phyloP scores from a whole-genome alignment of 139 green algal species.

The Chlorella vulgaris region DNA sequence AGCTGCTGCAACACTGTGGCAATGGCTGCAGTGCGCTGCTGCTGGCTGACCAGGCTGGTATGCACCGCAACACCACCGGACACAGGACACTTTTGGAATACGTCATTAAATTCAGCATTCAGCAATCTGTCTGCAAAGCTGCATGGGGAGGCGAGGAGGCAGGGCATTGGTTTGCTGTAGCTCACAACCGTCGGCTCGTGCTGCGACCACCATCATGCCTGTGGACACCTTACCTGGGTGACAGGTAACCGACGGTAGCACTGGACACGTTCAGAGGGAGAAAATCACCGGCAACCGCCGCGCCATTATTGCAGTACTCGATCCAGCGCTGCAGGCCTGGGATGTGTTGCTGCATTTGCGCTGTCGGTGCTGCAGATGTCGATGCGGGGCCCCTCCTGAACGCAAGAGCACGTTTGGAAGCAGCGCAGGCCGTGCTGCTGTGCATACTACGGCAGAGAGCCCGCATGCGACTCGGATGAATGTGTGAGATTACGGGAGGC shows the following conservation, averaged over 20 bases:
- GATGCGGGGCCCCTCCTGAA: background rate
- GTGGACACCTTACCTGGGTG: slow-evolving; percentile 35
- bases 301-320: slow-evolving; percentile 58
- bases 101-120: slow-evolving; percentile 42
- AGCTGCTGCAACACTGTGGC: slow-evolving; percentile 45
- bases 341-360: slow-evolving; percentile 4
- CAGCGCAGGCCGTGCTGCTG: no score
- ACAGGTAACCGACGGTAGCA: slow-evolving; percentile 57
- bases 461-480: no score
- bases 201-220: background rate
- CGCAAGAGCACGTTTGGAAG: no score
- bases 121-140: slow-evolving; percentile 61
- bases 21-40: slow-evolving; percentile 58
- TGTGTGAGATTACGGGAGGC: no score
- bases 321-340: slow-evolving; percentile 53
- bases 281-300: slow-evolving; percentile 41
- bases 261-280: slow-evolving; percentile 55
- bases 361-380: background rate
- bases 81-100: slow-evolving; percentile 37
- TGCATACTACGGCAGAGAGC: no score
- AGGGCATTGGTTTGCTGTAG: background rate
- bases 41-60: slow-evolving; percentile 22
- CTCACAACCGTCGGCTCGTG: background rate
- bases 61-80: slow-evolving; percentile 23
- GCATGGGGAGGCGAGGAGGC: background rate